A percentile compares a stretch with the other conserved stretches of the same genome.
phyloP scores from a whole-genome alignment of 129 eudicot species.

The Rutidosis leptorrhynchoides region DNA sequence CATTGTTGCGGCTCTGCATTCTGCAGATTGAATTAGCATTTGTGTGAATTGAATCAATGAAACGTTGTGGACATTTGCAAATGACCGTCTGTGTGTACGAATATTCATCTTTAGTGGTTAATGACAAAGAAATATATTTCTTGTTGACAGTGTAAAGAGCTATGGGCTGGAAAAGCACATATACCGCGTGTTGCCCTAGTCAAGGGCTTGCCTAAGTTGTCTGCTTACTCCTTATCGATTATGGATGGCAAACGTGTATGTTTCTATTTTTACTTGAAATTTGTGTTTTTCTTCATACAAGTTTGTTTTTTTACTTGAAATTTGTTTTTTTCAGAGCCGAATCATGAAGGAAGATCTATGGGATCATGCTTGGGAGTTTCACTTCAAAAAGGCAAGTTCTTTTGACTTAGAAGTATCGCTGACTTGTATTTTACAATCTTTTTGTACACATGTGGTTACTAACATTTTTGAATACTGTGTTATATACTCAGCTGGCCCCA shows the following conservation, averaged over 20 bases:
- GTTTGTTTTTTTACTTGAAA: neutral
- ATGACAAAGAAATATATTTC: neutral
- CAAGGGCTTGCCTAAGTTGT: slow-evolving; percentile 61
- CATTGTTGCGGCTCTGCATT: neutral
- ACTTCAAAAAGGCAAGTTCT: slow-evolving; percentile 55
- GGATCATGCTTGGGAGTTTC: slow-evolving; percentile 91
- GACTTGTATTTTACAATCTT: neutral
- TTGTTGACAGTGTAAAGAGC: slow-evolving; percentile 57
- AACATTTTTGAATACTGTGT: neutral
- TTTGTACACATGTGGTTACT: neutral
- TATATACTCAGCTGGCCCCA: slow-evolving; percentile 53
- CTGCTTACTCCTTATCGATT: slow-evolving; percentile 56
- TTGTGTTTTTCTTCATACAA: neutral
- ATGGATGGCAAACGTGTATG: slow-evolving; percentile 75
- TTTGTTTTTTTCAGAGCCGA: slow-evolving; percentile 41
- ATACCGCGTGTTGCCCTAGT: slow-evolving; percentile 65
- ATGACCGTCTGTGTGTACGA: neutral
- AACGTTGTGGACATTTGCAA: neutral
- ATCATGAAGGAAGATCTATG: slow-evolving; percentile 75
- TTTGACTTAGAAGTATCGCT: neutral
- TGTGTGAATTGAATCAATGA: neutral
- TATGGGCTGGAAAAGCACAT: slow-evolving; percentile 87
- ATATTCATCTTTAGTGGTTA: neutral
- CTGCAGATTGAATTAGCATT: neutral
- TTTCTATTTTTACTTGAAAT: slow-evolving; percentile 3